Evolutionary conservation across 2,329 filamentous ascomycete species (phyloP).

Genomic region (Drechmeria coniospora): DNA sequence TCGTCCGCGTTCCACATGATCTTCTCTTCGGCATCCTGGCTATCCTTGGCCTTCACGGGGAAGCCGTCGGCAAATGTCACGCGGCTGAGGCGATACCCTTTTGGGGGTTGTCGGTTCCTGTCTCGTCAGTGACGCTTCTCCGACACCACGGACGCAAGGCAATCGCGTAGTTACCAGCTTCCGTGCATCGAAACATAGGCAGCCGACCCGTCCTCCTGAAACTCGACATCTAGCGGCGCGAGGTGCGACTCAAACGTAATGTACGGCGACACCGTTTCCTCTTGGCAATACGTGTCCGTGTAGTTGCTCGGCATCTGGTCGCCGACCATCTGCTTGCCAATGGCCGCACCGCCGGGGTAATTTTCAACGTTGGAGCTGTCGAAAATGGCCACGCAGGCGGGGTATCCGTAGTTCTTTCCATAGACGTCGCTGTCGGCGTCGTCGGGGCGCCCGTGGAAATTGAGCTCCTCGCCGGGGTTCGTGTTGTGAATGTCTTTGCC

Average conservation of each 20-base stretch:
- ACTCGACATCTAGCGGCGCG: conserved; percentile 50
- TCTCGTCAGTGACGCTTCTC: background rate
- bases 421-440: conserved; percentile 7
- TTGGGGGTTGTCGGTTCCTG: conserved; percentile 17
- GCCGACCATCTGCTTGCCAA: conserved; percentile 10
- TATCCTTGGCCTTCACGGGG: conserved; percentile 16
- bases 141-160: background rate
- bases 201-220: conserved; percentile 34
- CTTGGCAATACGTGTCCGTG: conserved; percentile 10
- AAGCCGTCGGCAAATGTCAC: conserved; percentile 20
- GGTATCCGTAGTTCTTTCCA: conserved; percentile 45
- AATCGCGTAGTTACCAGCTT: conserved; percentile 26
- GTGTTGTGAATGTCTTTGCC: conserved; percentile 44
- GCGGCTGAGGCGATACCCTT: conserved; percentile 23
- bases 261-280: conserved; percentile 7
- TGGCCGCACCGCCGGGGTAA: conserved; percentile 15
- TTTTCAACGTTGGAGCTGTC: conserved; percentile 16
- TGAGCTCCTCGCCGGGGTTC: conserved; percentile 59
- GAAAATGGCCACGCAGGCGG: conserved; percentile 46
- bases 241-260: conserved; percentile 31
- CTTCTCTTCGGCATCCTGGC: conserved; percentile 25
- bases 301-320: conserved; percentile 7
- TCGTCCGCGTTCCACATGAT: conserved; percentile 34
- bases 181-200: conserved; percentile 50
- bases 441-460: conserved; percentile 46